These are phyloP conservation scores for Annona squamosa DNA, from an alignment of 164 flowering plant species.

Conservation along the genomic window DNA sequence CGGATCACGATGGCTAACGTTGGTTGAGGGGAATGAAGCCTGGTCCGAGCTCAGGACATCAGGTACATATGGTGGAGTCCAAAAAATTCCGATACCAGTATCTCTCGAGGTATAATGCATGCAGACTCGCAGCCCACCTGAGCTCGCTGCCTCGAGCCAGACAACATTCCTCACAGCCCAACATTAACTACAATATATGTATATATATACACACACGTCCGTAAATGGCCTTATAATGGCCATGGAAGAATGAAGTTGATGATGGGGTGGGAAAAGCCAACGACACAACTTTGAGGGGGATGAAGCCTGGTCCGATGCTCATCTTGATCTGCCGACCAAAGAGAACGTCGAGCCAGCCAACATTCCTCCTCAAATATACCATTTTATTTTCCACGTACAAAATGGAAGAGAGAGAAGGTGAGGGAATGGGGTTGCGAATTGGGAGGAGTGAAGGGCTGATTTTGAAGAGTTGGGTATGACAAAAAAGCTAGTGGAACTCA, in stretches of 20 bases:
- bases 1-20: constrained; percentile 1
- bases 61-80: neutral
- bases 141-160: constrained; percentile 8
- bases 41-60: constrained; percentile 32
- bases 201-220: neutral
- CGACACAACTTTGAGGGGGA: constrained; percentile 44
- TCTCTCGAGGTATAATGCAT: no score
- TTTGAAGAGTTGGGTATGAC: constrained; percentile 1
- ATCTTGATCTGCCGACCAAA: neutral
- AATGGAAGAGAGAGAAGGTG: constrained; percentile 7
- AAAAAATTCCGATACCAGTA: neutral
- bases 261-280: neutral
- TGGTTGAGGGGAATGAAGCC: constrained; percentile 40
- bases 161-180: constrained; percentile 13
- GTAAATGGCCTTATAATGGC: neutral
- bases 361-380: constrained; percentile 16
- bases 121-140: neutral
- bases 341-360: constrained; percentile 19
- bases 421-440: constrained; percentile 1
- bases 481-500: neutral
- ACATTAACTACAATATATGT: neutral
- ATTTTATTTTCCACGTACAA: neutral
- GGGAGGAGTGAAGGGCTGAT: neutral
- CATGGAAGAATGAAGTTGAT: neutral
- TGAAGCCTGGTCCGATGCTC: constrained; percentile 87